A percentile compares a stretch with the other conserved stretches of the same genome.
Conservation (phyloP, 2,329 filamentous ascomycete genomes). For the Exophiala bonariae region DNA sequence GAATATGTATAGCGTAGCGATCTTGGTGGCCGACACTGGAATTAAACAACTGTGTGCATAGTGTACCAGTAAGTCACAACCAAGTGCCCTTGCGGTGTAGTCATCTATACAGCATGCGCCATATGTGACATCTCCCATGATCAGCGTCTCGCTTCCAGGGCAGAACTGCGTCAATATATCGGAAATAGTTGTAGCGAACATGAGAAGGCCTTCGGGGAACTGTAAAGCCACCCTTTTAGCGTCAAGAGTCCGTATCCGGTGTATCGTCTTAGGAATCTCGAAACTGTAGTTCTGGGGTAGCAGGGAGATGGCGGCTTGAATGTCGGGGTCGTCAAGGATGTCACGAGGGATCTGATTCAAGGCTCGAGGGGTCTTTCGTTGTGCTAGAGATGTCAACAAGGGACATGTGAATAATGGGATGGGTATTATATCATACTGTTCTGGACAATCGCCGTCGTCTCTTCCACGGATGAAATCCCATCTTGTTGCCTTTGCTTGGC, state of each 20-base stretch:
- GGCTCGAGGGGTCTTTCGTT: conserved; percentile 73
- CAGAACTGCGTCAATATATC: conserved; percentile 96
- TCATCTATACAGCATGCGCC: conserved; percentile 98
- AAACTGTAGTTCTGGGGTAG: conserved; percentile 97
- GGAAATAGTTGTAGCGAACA: conserved; percentile 96
- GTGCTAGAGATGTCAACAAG: conserved; percentile 46
- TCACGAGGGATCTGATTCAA: conserved; percentile 87
- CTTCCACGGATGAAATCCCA: conserved; percentile 67
- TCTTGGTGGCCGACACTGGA: conserved; percentile 92
- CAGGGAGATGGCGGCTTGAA: conserved; percentile 83
- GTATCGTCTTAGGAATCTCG: conserved; percentile 97
- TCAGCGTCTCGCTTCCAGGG: conserved; percentile 84
- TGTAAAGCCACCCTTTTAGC: conserved; percentile 89
- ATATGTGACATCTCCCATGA: conserved; percentile 99
- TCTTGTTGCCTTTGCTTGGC: conserved; percentile 58
- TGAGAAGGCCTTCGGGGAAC: conserved; percentile 89
- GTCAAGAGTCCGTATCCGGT: conserved; percentile 78
- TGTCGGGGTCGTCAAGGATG: conserved; percentile 79
- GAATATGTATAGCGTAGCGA: conserved; percentile 96
- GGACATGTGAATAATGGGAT: too few relatives aligned
- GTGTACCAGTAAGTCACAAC: conserved; percentile 91
- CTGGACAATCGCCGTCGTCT: conserved; percentile 50
- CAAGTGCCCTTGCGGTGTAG: conserved; percentile 90
- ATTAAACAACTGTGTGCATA: conserved; percentile 97
- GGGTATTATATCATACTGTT: conserved; percentile 41